Evolutionary conservation across 1,139 yeast species (phyloP).

Genomic region (Sugiyamaella sp.): DNA sequence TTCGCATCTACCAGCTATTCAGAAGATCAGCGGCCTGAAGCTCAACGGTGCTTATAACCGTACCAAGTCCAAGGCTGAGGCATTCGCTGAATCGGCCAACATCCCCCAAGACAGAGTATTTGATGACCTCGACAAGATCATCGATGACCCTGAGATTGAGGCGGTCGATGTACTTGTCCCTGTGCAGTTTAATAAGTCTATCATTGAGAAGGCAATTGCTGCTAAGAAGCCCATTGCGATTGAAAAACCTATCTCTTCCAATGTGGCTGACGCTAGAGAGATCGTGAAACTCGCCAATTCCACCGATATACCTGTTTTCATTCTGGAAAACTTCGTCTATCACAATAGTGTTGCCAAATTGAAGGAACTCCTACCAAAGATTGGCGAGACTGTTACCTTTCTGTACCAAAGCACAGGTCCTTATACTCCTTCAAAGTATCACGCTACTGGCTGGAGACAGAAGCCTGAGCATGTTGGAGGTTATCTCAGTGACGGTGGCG

Average conservation of each 20-base stretch:
- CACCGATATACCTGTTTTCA: conserved; percentile 66
- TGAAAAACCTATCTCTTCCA: conserved; percentile 93
- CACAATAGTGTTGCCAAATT: conserved; percentile 58
- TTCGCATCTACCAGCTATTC: conserved; percentile 74
- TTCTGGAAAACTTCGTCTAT: conserved; percentile 86
- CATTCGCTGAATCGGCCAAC: conserved; percentile 66
- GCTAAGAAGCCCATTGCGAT: conserved; percentile 75
- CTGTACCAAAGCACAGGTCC: conserved; percentile 83
- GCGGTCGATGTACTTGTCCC: conserved; percentile 85
- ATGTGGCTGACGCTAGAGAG: conserved; percentile 73
- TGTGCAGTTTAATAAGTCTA: conserved; percentile 71
- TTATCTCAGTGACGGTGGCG: conserved; percentile 90
- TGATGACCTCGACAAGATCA: conserved; percentile 63
- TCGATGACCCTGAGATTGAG: conserved; percentile 66
- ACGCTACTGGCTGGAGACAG: conserved; percentile 72
- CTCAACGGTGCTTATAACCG: conserved; percentile 75
- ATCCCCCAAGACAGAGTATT: conserved; percentile 57
- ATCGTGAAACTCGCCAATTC: conserved; percentile 65
- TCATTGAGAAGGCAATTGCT: conserved; percentile 63
- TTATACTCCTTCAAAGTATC: conserved; percentile 64
- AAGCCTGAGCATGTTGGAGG: conserved; percentile 93
- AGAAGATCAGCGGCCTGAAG: conserved; percentile 49
- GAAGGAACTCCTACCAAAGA: conserved; percentile 60
- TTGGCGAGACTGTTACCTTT: conserved; percentile 77
- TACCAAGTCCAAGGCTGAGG: conserved; percentile 78